Conservation (phyloP, 1,284 basidiomycete genomes). For the Malassezia globosa region DNA sequence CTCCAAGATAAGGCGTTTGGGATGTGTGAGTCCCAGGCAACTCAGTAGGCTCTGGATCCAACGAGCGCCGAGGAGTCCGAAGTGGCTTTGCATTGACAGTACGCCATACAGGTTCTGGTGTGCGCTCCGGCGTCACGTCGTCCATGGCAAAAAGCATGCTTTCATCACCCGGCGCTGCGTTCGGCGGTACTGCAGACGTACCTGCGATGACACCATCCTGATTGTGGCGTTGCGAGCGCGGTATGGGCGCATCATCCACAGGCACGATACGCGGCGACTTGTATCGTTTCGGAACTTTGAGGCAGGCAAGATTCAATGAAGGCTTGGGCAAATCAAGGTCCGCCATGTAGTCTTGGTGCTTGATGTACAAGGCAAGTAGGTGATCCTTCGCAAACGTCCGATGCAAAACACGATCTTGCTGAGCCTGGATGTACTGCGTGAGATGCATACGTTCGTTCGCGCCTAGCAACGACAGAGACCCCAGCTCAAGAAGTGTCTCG, state of each 20-base stretch:
- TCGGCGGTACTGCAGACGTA: too few species aligned
- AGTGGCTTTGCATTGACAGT: not conserved
- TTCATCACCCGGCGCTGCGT: not conserved
- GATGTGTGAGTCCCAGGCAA: not conserved
- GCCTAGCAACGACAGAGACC: conserved; percentile 64
- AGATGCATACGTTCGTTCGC: conserved; percentile 61
- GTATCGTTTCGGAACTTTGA: conserved; percentile 23
- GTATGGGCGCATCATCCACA: not conserved
- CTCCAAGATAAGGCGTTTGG: too few species aligned
- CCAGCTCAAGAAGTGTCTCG: conserved; percentile 74
- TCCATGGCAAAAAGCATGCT: conserved; percentile 16
- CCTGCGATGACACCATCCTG: too few species aligned
- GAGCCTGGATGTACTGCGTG: conserved; percentile 54
- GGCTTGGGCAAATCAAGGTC: conserved; percentile 66
- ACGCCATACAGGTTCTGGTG: conserved; percentile 4
- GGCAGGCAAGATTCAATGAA: conserved; percentile 43
- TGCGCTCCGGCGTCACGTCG: conserved; percentile 1
- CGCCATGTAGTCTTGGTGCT: conserved; percentile 65
- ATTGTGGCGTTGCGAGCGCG: too few species aligned
- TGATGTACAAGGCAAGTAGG: conserved; percentile 56
- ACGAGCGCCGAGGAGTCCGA: not conserved
- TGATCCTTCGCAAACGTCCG: conserved; percentile 57
- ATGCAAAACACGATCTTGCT: conserved; percentile 61
- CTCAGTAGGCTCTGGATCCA: not conserved
- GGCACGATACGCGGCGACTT: conserved; percentile 5